A percentile compares a stretch with the other conserved stretches of the same genome.
Conservation (phyloP, 352 stramenopile genomes). For the Nothophytophthora sp. region DNA sequence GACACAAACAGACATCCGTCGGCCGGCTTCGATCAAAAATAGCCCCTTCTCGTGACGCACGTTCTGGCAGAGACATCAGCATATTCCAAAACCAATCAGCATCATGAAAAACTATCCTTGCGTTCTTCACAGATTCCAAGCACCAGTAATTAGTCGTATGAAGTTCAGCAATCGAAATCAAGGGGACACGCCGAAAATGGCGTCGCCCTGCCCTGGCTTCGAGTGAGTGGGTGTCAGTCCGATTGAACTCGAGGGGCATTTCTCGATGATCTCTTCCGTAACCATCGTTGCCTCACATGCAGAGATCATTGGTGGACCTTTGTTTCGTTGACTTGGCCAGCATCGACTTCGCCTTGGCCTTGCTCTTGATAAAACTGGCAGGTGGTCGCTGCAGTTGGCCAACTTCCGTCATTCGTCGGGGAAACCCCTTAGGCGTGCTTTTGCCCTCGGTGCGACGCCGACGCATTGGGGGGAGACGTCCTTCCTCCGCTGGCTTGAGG, state of each 20-base stretch:
- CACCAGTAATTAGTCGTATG: too few relatives aligned
- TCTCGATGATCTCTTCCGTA: not conserved
- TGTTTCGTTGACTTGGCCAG: slow-evolving; percentile 15
- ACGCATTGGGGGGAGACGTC: slow-evolving; percentile 31
- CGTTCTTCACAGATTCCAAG: too few relatives aligned
- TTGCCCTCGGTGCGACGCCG: slow-evolving; percentile 10
- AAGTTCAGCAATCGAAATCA: too few relatives aligned
- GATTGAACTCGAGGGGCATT: not conserved
- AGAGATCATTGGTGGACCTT: slow-evolving; percentile 1
- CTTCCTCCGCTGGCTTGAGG: slow-evolving; percentile 55
- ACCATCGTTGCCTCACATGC: not conserved
- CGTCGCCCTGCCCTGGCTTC: too few relatives aligned
- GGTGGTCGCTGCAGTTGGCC: slow-evolving; percentile 8
- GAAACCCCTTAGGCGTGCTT: not conserved
- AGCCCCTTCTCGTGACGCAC: too few relatives aligned
- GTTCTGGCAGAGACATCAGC: too few relatives aligned
- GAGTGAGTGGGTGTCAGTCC: too few relatives aligned
- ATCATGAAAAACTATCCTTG: too few relatives aligned
- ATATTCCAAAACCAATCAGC: too few relatives aligned
- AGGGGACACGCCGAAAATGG: too few relatives aligned
- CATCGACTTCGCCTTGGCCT: slow-evolving; percentile 13
- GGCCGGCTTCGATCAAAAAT: too few relatives aligned
- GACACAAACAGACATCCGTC: too few relatives aligned
- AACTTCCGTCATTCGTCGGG: slow-evolving; percentile 33
- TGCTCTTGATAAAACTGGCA: slow-evolving; percentile 2